Conservation (phyloP, 2,329 filamentous ascomycete species). For the Venturia asperata region DNA sequence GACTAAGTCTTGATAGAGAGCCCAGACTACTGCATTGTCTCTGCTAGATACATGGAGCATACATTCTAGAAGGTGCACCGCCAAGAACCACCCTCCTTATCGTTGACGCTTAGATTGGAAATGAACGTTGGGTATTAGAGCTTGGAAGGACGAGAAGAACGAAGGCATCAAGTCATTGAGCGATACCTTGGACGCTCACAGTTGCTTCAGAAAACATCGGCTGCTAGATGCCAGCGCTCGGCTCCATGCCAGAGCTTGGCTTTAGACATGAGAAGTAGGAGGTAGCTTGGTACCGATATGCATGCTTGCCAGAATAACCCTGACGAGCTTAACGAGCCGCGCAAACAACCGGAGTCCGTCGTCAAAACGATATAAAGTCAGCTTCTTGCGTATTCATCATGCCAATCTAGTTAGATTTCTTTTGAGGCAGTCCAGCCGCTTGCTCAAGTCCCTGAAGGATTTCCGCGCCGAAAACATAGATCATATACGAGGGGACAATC, state of each 20-base stretch:
- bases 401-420: slow-evolving; percentile 13
- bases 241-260: background rate
- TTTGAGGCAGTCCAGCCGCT: slow-evolving; percentile 26
- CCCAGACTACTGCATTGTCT: background rate
- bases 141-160: background rate
- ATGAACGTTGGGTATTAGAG: background rate
- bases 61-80: slow-evolving; percentile 1
- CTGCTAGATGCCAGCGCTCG: background rate
- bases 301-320: background rate
- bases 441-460: slow-evolving; percentile 53
- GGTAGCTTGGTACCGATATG: background rate
- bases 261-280: background rate
- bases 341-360: background rate
- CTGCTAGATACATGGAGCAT: slow-evolving; percentile 1
- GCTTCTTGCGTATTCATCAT: background rate
- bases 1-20: background rate
- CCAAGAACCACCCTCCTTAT: background rate
- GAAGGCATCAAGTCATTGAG: background rate
- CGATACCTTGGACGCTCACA: background rate
- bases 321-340: too few species aligned
- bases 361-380: background rate
- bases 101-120: too few species aligned
- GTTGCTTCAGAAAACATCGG: background rate
- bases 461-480: slow-evolving; percentile 53
- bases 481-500: slow-evolving; percentile 55